phyloP scores from a whole-genome alignment of 192 early-diverging fungal genomes.

The Coemansia furcata region DNA sequence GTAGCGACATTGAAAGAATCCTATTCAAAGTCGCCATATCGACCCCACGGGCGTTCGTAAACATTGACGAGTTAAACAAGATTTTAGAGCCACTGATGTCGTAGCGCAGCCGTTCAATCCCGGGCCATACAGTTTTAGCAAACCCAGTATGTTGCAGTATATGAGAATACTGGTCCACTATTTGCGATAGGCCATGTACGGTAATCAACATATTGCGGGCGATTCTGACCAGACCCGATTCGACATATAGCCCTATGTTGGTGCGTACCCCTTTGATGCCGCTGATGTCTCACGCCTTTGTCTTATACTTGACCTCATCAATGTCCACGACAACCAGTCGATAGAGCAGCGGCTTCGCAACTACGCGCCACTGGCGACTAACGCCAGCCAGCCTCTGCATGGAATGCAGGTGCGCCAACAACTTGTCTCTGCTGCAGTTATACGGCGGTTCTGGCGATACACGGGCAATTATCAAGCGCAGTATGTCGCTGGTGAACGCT shows the following conservation, averaged over 20 bases:
- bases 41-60: no score
- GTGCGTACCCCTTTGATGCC: background rate
- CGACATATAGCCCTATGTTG: background rate
- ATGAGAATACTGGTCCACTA: background rate
- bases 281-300: background rate
- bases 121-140: background rate
- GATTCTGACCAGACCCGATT: background rate
- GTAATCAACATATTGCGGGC: background rate
- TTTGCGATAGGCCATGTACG: background rate
- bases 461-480: background rate
- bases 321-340: background rate
- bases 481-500: background rate
- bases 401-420: background rate
- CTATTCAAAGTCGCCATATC: no score
- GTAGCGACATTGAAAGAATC: background rate
- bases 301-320: background rate
- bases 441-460: background rate
- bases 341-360: background rate
- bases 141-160: background rate
- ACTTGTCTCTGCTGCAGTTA: background rate
- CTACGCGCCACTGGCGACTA: background rate
- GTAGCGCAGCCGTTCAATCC: background rate
- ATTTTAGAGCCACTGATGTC: background rate
- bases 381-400: background rate
- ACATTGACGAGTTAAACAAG: background rate